Base-by-base conservation (phyloP, 2,329 filamentous ascomycete species). In the Epichloe uncinata region DNA sequence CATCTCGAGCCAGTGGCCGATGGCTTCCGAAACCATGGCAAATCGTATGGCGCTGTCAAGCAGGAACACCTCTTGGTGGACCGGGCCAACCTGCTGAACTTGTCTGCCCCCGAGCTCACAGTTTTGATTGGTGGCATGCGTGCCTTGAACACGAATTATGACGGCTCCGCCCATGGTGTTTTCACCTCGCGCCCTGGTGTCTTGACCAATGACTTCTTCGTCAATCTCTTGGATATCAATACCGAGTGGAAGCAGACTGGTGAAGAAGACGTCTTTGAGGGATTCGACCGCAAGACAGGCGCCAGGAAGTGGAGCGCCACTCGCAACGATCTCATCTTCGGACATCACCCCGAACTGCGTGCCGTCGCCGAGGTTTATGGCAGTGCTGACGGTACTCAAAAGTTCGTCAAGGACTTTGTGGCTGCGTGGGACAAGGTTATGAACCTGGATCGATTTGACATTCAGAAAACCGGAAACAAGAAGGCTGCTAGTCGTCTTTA, bases 141-240 rank as follows among this genome's bases (percentile, higher is more conserved):
- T 57, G 77, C 73, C 1, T 70, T 90, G 48, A 78, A 79, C 61
- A 70, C 77, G 63, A 90, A 89, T 73, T 86, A 73, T 54, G 83
- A 89, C 57, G 81, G 81, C 41, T 86, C 83, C 0, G 62, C 70
- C 22, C 66, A 78, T 51, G 85, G 85, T 52, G 74, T 89, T 51
- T 73, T 89, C 60, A 90, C 85, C 50, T 72, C 74, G 57, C 73
- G 71, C 7, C 81, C 83, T 1, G 85, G 85, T 41, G 67, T 78
- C 57, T 73, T 90, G 58, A 85, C 80, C 61, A 88, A 85, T 66
- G 85, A 89, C 69, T 90, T 87, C 75, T 90, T 90, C 61, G 76
- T 86, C 66, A 88, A 89, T 69, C 73, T 90, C 2, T 76, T 90
- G 22, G 84, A 87, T 60, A 77, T 74, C 59, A 69, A 67, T 64